Conservation (phyloP, 805 yeast genomes). For the Saitoella complicata region DNA sequence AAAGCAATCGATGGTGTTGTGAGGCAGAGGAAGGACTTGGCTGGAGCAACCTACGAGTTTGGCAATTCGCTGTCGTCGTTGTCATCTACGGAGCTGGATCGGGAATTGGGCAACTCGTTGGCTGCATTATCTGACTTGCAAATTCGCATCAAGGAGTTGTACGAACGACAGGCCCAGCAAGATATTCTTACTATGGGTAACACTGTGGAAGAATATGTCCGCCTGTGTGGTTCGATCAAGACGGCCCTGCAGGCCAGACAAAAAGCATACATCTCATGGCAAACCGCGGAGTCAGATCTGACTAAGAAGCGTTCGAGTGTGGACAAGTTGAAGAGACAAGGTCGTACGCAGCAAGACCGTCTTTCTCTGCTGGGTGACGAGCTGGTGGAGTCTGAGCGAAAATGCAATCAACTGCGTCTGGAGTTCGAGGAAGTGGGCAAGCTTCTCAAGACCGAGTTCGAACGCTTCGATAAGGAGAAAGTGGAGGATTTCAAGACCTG, state of each 20-base stretch:
- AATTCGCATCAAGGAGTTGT: conserved; percentile 47
- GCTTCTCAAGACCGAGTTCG: conserved; percentile 52
- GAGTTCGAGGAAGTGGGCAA: conserved; percentile 49
- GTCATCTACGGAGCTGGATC: conserved; percentile 60
- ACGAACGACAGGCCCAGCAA: conserved; percentile 65
- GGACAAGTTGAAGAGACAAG: conserved; percentile 31
- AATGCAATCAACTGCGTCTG: conserved; percentile 36
- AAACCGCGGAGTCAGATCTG: conserved; percentile 30
- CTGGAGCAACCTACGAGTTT: conserved; percentile 53
- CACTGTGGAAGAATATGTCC: conserved; percentile 72
- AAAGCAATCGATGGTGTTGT: conserved; percentile 60
- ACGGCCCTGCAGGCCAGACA: conserved; percentile 60
- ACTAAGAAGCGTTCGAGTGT: conserved; percentile 31
- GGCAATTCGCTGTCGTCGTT: conserved; percentile 39
- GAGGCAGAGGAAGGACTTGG: conserved; percentile 58
- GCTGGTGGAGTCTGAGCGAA: conserved; percentile 35
- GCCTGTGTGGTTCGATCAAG: conserved; percentile 60
- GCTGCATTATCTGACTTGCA: conserved; percentile 59
- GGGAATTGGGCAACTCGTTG: conserved; percentile 45
- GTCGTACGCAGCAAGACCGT: conserved; percentile 46
- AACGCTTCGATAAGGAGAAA: conserved; percentile 53
- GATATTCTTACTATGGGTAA: conserved; percentile 76
- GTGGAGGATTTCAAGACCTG: conserved; percentile 73
- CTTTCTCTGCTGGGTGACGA: conserved; percentile 42
- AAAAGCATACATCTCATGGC: conserved; percentile 34